Evolutionary conservation across 148 eudicot genomes (phyloP).

Genomic region (Arctostaphylos glauca): DNA sequence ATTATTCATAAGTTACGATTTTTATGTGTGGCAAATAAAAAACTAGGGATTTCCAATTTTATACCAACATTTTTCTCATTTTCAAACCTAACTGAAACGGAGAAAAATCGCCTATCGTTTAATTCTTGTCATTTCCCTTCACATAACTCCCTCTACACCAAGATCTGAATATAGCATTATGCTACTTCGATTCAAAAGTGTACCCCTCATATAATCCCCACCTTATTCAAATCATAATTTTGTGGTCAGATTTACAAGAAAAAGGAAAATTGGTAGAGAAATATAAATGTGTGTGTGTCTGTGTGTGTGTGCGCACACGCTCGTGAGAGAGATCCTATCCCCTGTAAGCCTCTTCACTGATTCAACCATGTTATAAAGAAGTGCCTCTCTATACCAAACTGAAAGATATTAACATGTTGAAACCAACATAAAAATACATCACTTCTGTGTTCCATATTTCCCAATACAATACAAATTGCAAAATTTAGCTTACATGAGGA

Average conservation of each 20-base stretch:
- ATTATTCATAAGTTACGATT: background rate
- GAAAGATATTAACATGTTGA: background rate
- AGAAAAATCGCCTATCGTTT: too few relatives aligned
- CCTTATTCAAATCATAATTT: background rate
- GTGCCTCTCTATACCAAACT: background rate
- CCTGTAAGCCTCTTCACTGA: too few relatives aligned
- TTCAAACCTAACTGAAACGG: too few relatives aligned
- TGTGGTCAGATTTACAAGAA: background rate
- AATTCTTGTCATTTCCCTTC: too few relatives aligned
- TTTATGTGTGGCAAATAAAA: background rate
- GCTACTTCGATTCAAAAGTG: too few relatives aligned
- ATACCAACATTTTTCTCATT: too few relatives aligned
- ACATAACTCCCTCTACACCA: too few relatives aligned
- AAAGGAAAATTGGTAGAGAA: background rate
- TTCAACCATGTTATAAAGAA: background rate
- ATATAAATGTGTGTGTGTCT: background rate
- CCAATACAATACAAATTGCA: background rate
- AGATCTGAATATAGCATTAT: too few relatives aligned
- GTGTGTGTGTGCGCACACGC: too few relatives aligned
- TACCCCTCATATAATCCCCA: too few relatives aligned
- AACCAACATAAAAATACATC: background rate
- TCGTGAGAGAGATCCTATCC: too few relatives aligned
- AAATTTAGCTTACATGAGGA: constrained; percentile 17
- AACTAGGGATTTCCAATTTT: too few relatives aligned
- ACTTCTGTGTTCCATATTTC: background rate